Evolutionary conservation across 2,329 filamentous ascomycete species (phyloP), one percentile per base, ranked within the genome.

Genomic region (Diaporthe ilicicola): DNA sequence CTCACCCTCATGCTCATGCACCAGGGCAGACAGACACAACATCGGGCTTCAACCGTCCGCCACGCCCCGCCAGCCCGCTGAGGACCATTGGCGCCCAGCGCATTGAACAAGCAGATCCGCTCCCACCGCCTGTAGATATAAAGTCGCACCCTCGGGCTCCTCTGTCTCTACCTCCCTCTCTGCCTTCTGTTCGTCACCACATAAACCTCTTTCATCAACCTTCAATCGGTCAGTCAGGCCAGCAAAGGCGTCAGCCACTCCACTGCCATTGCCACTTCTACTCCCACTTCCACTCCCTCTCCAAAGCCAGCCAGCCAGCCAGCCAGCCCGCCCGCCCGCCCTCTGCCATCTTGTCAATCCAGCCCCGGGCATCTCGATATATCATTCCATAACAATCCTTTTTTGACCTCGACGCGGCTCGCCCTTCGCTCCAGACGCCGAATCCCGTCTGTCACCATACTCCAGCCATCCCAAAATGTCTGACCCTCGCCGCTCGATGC

Each of bases 41-140:
- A n/a, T 24, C 22, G 50, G 59, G 29, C 22, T 17, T 51, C 62
- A 37, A 62, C n/a, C 24, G 19, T 22, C 62, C 53, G 69, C 27
- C 15, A 37, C 42, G 54, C 46, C 62, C 62, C 50, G 53, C 34
- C 7, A 24, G 27, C 24, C 22, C 59, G 44, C 48, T 24, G n/a
- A 5, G 32, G 32, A 34, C 32, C 6, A 24, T 50, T 69, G 29
- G 62, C n/a, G 12, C 24, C 37, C 22, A 44, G 34, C 54, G 70
- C 50, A 55, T 68, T 62, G 70, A 50, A 55, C 70, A 69, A 56
- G 46, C 37, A 13, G 22, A 61, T 34, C 70, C 51, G n/a, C 51
- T 29, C 17, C 50, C 48, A n/a, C 44, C 37, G 42, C 13, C 65
- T 22, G 34, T 42, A 32, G 53, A 70, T 72, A 72, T 72, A 72